These are phyloP conservation scores for Spizellomyces sp. DNA, from an alignment of 192 early-diverging fungal genomes.

Conservation along the genomic window DNA sequence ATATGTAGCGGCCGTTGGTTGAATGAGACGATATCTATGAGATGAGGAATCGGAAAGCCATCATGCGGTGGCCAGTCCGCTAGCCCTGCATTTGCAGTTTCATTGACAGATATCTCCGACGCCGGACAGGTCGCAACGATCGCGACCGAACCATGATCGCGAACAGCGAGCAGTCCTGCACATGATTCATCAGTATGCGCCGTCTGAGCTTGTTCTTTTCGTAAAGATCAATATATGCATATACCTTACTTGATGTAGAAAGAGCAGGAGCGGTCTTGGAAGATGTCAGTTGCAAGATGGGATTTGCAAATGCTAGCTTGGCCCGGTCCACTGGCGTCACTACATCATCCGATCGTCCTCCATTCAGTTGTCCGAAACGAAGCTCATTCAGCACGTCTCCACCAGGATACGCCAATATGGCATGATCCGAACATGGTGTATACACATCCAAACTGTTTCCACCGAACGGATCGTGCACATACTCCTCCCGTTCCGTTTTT, in stretches of 20 bases:
- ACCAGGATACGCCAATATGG: neutral
- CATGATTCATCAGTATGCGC: neutral
- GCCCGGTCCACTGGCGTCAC: neutral
- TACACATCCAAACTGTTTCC: conserved; percentile 1
- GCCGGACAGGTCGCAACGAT: neutral
- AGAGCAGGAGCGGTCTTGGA: neutral
- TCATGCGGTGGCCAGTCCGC: neutral
- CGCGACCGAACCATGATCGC: neutral
- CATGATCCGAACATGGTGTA: neutral
- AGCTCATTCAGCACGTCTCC: neutral
- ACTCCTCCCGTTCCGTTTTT: neutral
- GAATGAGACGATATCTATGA: neutral
- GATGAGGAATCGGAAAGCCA: neutral
- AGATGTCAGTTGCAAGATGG: neutral
- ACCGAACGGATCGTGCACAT: conserved; percentile 10
- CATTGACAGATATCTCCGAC: neutral
- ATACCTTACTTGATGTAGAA: neutral
- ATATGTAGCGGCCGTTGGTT: conserved; percentile 18
- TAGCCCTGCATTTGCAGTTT: neutral
- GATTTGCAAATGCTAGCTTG: neutral
- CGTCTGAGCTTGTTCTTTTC: neutral
- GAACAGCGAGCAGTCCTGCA: neutral
- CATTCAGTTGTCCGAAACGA: neutral
- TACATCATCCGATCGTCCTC: neutral
- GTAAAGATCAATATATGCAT: neutral